Conservation (phyloP, 1,284 basidiomycete genomes). For the Malassezia vespertilionis region DNA sequence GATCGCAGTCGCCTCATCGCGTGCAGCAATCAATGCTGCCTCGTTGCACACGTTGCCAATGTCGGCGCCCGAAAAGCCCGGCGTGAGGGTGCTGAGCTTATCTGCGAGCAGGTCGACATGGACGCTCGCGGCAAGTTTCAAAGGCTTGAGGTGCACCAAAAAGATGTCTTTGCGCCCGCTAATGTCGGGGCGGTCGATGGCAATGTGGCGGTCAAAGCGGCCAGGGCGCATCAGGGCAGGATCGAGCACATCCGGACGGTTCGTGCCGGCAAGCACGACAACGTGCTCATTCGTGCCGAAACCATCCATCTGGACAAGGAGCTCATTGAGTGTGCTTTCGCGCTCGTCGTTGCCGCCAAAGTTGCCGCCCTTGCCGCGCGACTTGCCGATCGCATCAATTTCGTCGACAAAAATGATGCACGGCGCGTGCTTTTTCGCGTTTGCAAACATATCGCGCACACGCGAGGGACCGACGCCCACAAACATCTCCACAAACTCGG, state of each 20-base stretch:
- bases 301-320: constrained; percentile 98
- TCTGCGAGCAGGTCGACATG: constrained; percentile 49
- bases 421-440: constrained; percentile 91
- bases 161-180: constrained; percentile 88
- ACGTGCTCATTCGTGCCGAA: constrained; percentile 92
- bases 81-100: constrained; percentile 88
- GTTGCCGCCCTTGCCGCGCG: constrained; percentile 73
- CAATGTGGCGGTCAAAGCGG: constrained; percentile 92
- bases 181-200: constrained; percentile 89
- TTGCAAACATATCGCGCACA: constrained; percentile 92
- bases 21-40: constrained; percentile 86
- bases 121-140: constrained; percentile 51
- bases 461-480: constrained; percentile 96
- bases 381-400: constrained; percentile 87
- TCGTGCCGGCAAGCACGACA: constrained; percentile 92
- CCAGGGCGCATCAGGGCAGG: constrained; percentile 89
- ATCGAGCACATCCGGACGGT: constrained; percentile 90
- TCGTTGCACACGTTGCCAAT: constrained; percentile 99
- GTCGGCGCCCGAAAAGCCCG: constrained; percentile 95
- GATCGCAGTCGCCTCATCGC: constrained; percentile 67
- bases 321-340: constrained; percentile 92
- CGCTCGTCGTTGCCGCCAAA: constrained; percentile 96
- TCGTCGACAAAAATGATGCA: constrained; percentile 65
- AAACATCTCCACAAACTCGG: constrained; percentile 99
- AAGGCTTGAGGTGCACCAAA: constrained; percentile 76